Evolutionary conservation across 2,329 filamentous ascomycete genomes (phyloP).

Genomic region (Colletotrichum musae): DNA sequence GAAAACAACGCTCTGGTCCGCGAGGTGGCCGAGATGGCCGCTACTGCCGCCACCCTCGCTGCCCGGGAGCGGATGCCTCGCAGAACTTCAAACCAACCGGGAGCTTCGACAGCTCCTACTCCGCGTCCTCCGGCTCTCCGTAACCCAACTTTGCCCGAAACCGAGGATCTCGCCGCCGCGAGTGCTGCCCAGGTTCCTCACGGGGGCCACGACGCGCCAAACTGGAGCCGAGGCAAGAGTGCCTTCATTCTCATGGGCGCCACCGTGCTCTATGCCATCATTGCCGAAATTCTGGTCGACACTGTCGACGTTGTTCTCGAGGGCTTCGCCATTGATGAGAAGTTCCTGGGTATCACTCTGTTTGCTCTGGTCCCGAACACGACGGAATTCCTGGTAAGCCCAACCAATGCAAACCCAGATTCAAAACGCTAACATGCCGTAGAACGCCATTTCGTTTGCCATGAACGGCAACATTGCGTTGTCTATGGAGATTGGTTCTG

Average conservation of each 20-base stretch:
- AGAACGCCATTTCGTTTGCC: constrained; percentile 98
- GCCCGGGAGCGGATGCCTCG: constrained; percentile 76
- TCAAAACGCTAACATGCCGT: constrained; percentile 4
- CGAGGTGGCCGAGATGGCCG: constrained; percentile 93
- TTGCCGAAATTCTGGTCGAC: constrained; percentile 96
- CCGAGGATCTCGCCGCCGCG: constrained; percentile 59
- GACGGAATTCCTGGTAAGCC: constrained; percentile 90
- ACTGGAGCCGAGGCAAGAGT: constrained; percentile 95
- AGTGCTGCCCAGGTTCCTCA: constrained; percentile 55
- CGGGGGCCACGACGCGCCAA: constrained; percentile 96
- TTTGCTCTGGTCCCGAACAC: constrained; percentile 98
- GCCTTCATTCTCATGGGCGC: constrained; percentile 89
- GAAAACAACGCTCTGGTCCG: constrained; percentile 87
- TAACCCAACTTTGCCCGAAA: constrained; percentile 57
- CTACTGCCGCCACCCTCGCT: constrained; percentile 89
- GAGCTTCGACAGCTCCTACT: constrained; percentile 52
- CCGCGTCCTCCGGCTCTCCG: constrained; percentile 58
- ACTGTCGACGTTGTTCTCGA: constrained; percentile 97
- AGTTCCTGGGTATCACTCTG: constrained; percentile 95
- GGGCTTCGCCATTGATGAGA: constrained; percentile 93
- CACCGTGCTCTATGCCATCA: constrained; percentile 93
- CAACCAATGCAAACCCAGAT: constrained; percentile 3
- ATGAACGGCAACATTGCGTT: constrained; percentile 99
- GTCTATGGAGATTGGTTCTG: constrained; percentile 98
- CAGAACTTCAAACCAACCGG: constrained; percentile 53